phyloP scores from a whole-genome alignment of 2,329 filamentous ascomycete genomes.

The Aspergillus fumigatus region DNA sequence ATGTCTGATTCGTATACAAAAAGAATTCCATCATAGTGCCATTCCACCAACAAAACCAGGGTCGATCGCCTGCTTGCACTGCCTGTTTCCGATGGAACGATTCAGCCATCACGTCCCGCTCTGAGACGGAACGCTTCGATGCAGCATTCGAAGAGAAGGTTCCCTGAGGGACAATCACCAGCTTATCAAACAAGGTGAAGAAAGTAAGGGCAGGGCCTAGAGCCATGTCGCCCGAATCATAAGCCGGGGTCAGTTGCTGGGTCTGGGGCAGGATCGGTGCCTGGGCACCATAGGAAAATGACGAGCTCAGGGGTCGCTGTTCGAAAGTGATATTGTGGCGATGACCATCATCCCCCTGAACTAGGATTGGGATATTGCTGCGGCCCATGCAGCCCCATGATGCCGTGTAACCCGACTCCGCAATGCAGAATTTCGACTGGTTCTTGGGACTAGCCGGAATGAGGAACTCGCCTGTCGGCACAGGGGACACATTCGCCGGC shows the following conservation, averaged over 20 bases:
- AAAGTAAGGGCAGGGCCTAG: slow-evolving; percentile 63
- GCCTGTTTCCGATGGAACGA: slow-evolving; percentile 37
- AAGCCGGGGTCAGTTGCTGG: slow-evolving; percentile 50
- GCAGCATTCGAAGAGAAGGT: slow-evolving; percentile 26
- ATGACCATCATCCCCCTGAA: slow-evolving; percentile 21
- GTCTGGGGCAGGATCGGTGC: slow-evolving; percentile 46
- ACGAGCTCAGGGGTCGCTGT: slow-evolving; percentile 33
- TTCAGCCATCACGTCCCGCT: slow-evolving; percentile 21
- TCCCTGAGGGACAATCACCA: slow-evolving; percentile 51
- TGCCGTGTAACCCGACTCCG: slow-evolving; percentile 39
- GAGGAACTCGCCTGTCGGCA: slow-evolving; percentile 48
- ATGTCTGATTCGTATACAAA: slow-evolving; percentile 57
- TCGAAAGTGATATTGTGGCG: slow-evolving; percentile 33
- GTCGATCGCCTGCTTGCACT: slow-evolving; percentile 52
- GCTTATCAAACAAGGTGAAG: slow-evolving; percentile 58
- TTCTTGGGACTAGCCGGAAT: slow-evolving; percentile 47
- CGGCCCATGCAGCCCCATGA: slow-evolving; percentile 48
- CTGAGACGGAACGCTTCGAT: slow-evolving; percentile 25
- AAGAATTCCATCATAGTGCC: slow-evolving; percentile 62
- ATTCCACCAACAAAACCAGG: slow-evolving; percentile 70
- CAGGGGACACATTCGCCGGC: slow-evolving; percentile 39
- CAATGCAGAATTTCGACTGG: slow-evolving; percentile 47
- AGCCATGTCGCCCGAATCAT: slow-evolving; percentile 52
- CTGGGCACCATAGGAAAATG: slow-evolving; percentile 59
- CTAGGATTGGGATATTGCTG: slow-evolving; percentile 30